phyloP scores from a whole-genome alignment of 768 basidiomycete species.

The Thelephora ganbajun region DNA sequence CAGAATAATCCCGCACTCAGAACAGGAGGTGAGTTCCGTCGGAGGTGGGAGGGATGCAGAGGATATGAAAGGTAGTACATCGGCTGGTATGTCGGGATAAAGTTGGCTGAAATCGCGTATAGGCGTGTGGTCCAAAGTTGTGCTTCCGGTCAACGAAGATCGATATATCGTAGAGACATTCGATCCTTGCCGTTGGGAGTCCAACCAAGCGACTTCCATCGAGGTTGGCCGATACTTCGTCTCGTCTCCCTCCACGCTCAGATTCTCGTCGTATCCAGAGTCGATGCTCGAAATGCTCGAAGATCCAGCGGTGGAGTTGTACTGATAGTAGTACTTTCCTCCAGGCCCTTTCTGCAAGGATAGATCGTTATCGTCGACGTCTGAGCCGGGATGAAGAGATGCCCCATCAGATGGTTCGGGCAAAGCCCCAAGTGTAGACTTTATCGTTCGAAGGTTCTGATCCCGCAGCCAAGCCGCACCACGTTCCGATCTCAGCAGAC shows the following conservation, averaged over 20 bases:
- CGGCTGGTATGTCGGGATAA: constrained; percentile 28
- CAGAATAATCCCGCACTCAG: constrained; percentile 59
- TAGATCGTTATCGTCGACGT: constrained; percentile 43
- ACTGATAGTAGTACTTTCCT: constrained; percentile 70
- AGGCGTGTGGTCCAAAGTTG: constrained; percentile 8
- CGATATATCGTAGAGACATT: neutral
- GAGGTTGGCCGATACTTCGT: constrained; percentile 43
- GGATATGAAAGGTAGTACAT: constrained; percentile 31
- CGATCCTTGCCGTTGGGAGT: neutral
- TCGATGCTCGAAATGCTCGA: constrained; percentile 28
- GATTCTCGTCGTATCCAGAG: constrained; percentile 38
- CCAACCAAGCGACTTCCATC: constrained; percentile 47
- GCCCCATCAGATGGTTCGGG: constrained; percentile 50
- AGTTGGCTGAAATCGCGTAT: constrained; percentile 11
- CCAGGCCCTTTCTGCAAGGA: constrained; percentile 51
- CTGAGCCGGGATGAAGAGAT: constrained; percentile 24
- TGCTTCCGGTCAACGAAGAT: neutral
- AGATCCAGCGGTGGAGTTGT: constrained; percentile 35
- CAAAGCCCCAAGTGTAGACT: constrained; percentile 40
- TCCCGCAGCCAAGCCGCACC: constrained; percentile 75
- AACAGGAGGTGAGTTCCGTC: constrained; percentile 65
- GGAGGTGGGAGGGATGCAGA: constrained; percentile 36
- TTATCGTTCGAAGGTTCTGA: constrained; percentile 56
- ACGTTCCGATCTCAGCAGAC: constrained; percentile 41
- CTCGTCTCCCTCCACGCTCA: constrained; percentile 19